phyloP scores from a whole-genome alignment of 805 yeast species.

The Metschnikowia orientalis region DNA sequence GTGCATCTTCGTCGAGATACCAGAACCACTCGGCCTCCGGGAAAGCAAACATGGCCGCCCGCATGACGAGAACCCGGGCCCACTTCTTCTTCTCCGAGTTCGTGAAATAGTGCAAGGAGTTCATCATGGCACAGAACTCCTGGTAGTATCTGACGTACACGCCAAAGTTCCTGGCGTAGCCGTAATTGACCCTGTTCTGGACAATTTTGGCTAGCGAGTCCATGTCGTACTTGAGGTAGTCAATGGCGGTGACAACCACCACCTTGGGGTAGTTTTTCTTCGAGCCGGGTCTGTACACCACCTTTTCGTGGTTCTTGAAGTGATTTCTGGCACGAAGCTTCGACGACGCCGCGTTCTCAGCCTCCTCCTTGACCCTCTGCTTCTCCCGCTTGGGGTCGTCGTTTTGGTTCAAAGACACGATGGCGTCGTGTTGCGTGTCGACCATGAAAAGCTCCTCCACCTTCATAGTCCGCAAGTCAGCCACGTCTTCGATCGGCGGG shows the following conservation, averaged over 20 bases:
- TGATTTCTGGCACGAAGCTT: constrained; percentile 46
- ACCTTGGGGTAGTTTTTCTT: constrained; percentile 52
- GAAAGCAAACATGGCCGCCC: constrained; percentile 92
- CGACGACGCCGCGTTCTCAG: constrained; percentile 43
- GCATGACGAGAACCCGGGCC: constrained; percentile 58
- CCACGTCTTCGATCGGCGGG: constrained; percentile 74
- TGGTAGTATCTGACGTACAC: constrained; percentile 79
- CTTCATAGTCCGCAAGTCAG: constrained; percentile 53
- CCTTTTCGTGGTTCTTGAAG: constrained; percentile 64
- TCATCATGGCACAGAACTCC: constrained; percentile 67
- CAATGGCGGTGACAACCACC: constrained; percentile 74
- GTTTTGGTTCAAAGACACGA: constrained; percentile 37
- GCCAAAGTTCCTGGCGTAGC: constrained; percentile 76
- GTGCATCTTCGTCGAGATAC: constrained; percentile 75
- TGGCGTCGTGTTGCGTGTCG: constrained; percentile 37
- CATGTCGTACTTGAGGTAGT: constrained; percentile 60
- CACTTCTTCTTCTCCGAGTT: constrained; percentile 48
- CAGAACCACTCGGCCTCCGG: constrained; percentile 90
- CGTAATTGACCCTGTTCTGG: constrained; percentile 86
- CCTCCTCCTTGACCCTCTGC: constrained; percentile 41
- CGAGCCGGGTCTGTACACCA: constrained; percentile 41
- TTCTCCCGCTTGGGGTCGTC: constrained; percentile 38
- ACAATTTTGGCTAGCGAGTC: constrained; percentile 63
- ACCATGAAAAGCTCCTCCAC: constrained; percentile 39
- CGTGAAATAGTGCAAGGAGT: constrained; percentile 38